Percentiles rank a stretch among this genome's conserved stretches.
These are phyloP conservation scores for Penicillium manginii DNA, from an alignment of 495 filamentous ascomycete genomes.

Conservation along the genomic window DNA sequence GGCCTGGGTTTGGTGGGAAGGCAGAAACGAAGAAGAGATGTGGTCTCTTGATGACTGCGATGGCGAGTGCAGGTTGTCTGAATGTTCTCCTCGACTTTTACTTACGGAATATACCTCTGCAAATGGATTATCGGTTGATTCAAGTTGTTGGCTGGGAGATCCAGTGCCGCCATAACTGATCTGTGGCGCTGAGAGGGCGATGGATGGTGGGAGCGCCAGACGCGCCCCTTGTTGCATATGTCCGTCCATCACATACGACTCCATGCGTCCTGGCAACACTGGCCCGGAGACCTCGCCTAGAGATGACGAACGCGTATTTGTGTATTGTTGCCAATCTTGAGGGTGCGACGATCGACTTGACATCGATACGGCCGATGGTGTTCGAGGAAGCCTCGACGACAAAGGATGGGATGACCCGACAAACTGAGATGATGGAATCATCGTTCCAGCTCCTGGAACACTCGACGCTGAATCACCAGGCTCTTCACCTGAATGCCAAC, in stretches of 20 bases:
- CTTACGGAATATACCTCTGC: neutral
- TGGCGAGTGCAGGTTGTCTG: slow-evolving; percentile 2
- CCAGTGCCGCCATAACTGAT: slow-evolving; percentile 2
- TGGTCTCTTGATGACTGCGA: slow-evolving; percentile 8
- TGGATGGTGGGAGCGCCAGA: neutral
- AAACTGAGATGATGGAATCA: slow-evolving; percentile 20
- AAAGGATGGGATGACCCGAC: slow-evolving; percentile 14
- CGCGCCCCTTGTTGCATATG: neutral
- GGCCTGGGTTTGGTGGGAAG: slow-evolving; percentile 4
- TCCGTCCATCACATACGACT: slow-evolving; percentile 18
- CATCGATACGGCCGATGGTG: slow-evolving; percentile 13
- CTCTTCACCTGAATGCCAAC: slow-evolving; percentile 19
- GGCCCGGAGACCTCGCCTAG: slow-evolving; percentile 23
- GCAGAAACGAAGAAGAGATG: neutral
- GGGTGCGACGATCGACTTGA: slow-evolving; percentile 22
- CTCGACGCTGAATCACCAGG: slow-evolving; percentile 1
- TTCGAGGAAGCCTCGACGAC: slow-evolving; percentile 13
- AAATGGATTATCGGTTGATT: neutral
- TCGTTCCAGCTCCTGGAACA: slow-evolving; percentile 12
- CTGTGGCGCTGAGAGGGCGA: slow-evolving; percentile 4
- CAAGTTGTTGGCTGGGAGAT: neutral
- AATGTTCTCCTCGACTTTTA: neutral
- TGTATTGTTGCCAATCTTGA: slow-evolving; percentile 29
- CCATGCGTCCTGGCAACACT: slow-evolving; percentile 20
- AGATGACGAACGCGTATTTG: slow-evolving; percentile 23